Base-by-base conservation (phyloP, 148 eudicot genomes). In the Simmondsia chinensis region DNA sequence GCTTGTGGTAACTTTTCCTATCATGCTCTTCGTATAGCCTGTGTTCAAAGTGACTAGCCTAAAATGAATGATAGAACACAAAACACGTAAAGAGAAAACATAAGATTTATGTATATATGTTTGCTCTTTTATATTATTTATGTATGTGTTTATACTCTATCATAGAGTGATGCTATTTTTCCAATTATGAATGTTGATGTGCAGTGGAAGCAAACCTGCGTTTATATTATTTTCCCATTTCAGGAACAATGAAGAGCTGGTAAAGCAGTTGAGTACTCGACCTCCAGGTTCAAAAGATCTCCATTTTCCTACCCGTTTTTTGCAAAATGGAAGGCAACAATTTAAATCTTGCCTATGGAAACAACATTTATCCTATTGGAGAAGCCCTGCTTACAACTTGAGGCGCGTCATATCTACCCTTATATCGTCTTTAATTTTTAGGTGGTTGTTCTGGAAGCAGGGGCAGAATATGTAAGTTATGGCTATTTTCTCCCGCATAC, bases 291-390 rank as follows among this genome's bases (percentile, higher is more conserved):
- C 86, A 21, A 65, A 54, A 28, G 65, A 61, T 9, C 55, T 71
- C 34, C 56, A 52, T 44, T 79, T 79, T 30, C 41, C 55, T 8
- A 60, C 71, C 4, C 68, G 48, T 2, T 79, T 54, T 30, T 16
- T 78, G 17, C 78, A 68, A 53, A 75, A 37, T 41, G 75, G 65
- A 22, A 71, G 81, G 81, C 73, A 61, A 37, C 86, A 79, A 23
- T 79, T 64, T 52, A 74, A 51, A 53, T 56, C 65, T 7, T 78
- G 80, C 62, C 65, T 78, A 5, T 74, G 86, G 86, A 79, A 74
- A 58, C 75, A 56, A n/a, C 33, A 74, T 35, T 55, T 50, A 61
- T 79, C 86, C 22, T 79, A 74, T 29, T 79, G 86, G 86, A 68
- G 86, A 65, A 79, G 62, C 39, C 81, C 86, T 30, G 61, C 80